phyloP scores from a whole-genome alignment of 257 asterid genomes.

The Leptodermis oblonga region DNA sequence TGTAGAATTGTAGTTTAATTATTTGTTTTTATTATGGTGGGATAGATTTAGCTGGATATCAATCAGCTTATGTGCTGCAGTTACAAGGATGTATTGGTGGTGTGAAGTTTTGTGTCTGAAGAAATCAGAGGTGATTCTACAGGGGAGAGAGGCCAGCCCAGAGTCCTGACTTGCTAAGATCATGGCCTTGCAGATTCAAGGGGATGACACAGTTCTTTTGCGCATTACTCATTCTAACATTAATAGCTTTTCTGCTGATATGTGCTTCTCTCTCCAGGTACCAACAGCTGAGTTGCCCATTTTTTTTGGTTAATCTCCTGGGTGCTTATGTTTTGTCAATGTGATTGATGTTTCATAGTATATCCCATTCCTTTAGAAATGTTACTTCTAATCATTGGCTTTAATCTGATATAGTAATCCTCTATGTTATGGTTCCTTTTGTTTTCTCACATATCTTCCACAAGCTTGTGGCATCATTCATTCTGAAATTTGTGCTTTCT shows the following conservation, averaged over 20 bases:
- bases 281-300: too few species aligned
- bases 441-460: not conserved
- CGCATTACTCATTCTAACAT: constrained; percentile 79
- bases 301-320: not conserved
- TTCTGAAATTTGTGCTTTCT: too few species aligned
- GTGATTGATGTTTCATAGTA: not conserved
- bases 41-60: not conserved
- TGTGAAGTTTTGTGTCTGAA: not conserved
- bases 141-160: not conserved
- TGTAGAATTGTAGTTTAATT: not conserved
- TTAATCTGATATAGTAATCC: not conserved
- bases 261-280: constrained; percentile 73
- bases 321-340: not conserved
- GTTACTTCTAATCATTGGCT: not conserved
- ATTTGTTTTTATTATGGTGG: not conserved
- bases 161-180: constrained; percentile 8
- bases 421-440: not conserved
- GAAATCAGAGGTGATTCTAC: not conserved
- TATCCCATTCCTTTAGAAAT: not conserved
- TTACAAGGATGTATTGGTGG: not conserved
- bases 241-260: constrained; percentile 72
- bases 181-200: constrained; percentile 64
- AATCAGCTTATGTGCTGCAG: not conserved
- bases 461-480: too few species aligned
- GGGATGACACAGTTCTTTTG: constrained; percentile 71